These are phyloP conservation scores for Avena sativa DNA, from an alignment of 176 grass and related monocot genomes.

Conservation along the genomic window DNA sequence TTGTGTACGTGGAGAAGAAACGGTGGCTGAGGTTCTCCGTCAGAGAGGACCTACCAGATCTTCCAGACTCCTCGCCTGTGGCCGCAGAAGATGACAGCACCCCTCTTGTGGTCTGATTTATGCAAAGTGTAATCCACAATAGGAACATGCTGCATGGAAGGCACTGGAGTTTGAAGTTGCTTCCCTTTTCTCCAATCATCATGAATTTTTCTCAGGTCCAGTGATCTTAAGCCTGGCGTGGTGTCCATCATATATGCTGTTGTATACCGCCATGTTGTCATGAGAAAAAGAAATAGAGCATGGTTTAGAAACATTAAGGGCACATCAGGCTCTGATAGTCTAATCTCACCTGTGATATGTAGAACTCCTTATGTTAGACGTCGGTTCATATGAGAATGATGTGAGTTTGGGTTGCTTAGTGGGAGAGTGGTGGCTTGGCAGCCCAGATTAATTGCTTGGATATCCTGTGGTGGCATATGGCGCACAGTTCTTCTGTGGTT, in stretches of 20 bases:
- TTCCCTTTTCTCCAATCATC: neutral
- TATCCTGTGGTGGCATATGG: neutral
- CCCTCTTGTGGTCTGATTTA: conserved; percentile 39
- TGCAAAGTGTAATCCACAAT: conserved; percentile 4
- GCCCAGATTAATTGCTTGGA: neutral
- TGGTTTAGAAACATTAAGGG: neutral
- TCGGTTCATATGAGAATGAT: neutral
- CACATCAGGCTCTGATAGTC: neutral
- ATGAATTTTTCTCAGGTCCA: neutral
- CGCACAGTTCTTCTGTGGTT: neutral
- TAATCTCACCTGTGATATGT: neutral
- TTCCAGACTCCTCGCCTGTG: conserved; percentile 19
- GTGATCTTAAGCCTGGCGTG: neutral
- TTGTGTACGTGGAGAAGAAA: conserved; percentile 63
- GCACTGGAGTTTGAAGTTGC: neutral
- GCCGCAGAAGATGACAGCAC: conserved; percentile 1
- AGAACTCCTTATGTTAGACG: neutral
- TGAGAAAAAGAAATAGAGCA: conserved; percentile 24
- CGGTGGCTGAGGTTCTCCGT: conserved; percentile 53
- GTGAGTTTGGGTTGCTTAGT: neutral
- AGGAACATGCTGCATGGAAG: neutral
- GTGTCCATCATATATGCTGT: neutral
- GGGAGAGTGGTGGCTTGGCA: neutral
- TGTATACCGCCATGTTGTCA: conserved; percentile 6
- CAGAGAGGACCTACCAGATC: conserved; percentile 65